phyloP scores from a whole-genome alignment of 345 rosid species.

The Rhodamnia rubescens region DNA sequence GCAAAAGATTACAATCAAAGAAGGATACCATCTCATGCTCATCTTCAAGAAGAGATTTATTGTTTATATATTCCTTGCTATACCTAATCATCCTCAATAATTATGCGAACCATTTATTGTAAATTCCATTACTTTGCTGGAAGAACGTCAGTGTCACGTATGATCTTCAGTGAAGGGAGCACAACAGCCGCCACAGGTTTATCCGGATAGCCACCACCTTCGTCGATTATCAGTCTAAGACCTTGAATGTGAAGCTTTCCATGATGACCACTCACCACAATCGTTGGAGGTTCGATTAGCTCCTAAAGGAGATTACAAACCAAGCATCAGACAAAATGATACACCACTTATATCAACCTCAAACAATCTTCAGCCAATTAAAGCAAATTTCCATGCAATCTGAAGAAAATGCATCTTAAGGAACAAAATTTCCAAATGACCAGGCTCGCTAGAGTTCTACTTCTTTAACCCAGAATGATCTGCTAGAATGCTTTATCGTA shows the following conservation, averaged over 20 bases:
- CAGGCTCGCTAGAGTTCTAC: neutral
- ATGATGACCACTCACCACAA: constrained; percentile 77
- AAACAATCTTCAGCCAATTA: neutral
- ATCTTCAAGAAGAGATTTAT: neutral
- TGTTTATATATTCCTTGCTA: neutral
- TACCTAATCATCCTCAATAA: neutral
- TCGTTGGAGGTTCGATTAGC: constrained; percentile 28
- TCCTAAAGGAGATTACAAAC: constrained; percentile 14
- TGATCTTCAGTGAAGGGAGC: constrained; percentile 62
- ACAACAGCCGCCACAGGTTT: constrained; percentile 75
- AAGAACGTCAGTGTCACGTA: constrained; percentile 48
- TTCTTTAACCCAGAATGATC: neutral
- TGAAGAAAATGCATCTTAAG: neutral
- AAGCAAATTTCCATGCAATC: neutral
- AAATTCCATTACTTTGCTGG: constrained; percentile 3
- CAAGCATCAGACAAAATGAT: neutral
- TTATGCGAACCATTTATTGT: neutral
- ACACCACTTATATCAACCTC: neutral
- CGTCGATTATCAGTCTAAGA: constrained; percentile 70
- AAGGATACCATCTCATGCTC: neutral
- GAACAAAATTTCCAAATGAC: neutral
- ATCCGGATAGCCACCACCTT: constrained; percentile 59
- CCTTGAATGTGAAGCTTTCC: constrained; percentile 74
- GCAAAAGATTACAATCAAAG: neutral
- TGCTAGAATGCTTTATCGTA: neutral